Conservation (phyloP, 805 yeast species). For the Schwanniomyces sp. region DNA sequence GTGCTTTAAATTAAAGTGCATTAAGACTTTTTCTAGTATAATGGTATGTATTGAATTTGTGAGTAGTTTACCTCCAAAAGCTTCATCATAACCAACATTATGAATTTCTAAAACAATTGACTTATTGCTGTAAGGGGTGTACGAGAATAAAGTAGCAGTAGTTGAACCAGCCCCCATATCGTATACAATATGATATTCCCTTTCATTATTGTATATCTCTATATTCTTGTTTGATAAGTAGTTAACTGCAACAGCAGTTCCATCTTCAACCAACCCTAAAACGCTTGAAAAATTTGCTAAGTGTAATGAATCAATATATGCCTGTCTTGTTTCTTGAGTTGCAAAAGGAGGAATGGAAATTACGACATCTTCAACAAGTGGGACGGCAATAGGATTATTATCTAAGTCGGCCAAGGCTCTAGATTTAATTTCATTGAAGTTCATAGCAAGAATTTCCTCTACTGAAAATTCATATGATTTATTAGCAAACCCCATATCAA, state of each 20-base stretch:
- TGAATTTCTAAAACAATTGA: slow-evolving; percentile 57
- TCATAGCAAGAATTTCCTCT: slow-evolving; percentile 88
- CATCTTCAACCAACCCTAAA: slow-evolving; percentile 79
- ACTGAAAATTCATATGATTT: slow-evolving; percentile 39
- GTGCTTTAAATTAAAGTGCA: slow-evolving; percentile 34
- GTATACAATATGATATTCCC: slow-evolving; percentile 67
- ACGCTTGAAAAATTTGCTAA: slow-evolving; percentile 63
- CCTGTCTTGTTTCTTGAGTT: slow-evolving; percentile 61
- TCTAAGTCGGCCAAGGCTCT: slow-evolving; percentile 67
- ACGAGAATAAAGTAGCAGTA: slow-evolving; percentile 78
- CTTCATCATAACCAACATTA: slow-evolving; percentile 67
- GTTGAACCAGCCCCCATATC: slow-evolving; percentile 95
- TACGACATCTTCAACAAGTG: slow-evolving; percentile 63
- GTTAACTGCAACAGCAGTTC: slow-evolving; percentile 86
- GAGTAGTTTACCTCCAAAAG: slow-evolving; percentile 73
- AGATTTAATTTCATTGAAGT: slow-evolving; percentile 57
- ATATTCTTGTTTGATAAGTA: slow-evolving; percentile 59
- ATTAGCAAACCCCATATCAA: slow-evolving; percentile 43
- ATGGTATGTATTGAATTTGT: slow-evolving; percentile 65
- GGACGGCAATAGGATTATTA: slow-evolving; percentile 47
- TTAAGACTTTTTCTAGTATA: slow-evolving; percentile 58
- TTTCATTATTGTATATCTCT: slow-evolving; percentile 29
- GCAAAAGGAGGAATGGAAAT: slow-evolving; percentile 78
- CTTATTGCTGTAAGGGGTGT: slow-evolving; percentile 44
- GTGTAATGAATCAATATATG: slow-evolving; percentile 69